These are phyloP conservation scores for Ceratocystis diversiconidia DNA, from an alignment of 2,329 filamentous ascomycete species.

Conservation along the genomic window DNA sequence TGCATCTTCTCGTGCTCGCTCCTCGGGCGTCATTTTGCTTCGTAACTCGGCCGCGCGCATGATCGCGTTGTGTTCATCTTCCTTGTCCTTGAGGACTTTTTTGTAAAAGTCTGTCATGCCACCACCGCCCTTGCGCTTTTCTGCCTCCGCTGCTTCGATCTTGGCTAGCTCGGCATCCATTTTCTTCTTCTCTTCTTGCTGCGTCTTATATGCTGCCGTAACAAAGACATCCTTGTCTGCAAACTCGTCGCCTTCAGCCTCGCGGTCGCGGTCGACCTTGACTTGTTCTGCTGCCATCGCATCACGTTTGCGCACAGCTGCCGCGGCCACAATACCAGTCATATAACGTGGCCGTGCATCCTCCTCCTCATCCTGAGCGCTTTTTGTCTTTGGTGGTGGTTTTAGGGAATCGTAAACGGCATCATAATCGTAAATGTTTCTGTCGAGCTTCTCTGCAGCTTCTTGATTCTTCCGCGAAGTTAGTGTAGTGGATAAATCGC, in stretches of 20 bases:
- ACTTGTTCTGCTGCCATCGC: conserved; percentile 67
- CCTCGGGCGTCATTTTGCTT: conserved; percentile 30
- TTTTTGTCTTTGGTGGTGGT: conserved; percentile 45
- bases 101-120: conserved; percentile 71
- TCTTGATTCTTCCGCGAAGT: conserved; percentile 49
- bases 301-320: conserved; percentile 64
- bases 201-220: conserved; percentile 66
- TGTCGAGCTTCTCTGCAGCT: conserved; percentile 51
- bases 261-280: conserved; percentile 61
- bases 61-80: conserved; percentile 54
- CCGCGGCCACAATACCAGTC: conserved; percentile 55
- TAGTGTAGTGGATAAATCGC: conserved; percentile 52
- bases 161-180: conserved; percentile 58
- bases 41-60: conserved; percentile 51
- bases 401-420: conserved; percentile 66
- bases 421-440: conserved; percentile 76
- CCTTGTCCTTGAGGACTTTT: conserved; percentile 55
- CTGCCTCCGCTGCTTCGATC: conserved; percentile 49
- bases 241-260: conserved; percentile 67
- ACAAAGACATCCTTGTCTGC: conserved; percentile 78
- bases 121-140: conserved; percentile 42
- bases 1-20: conserved; percentile 23
- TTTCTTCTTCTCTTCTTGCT: conserved; percentile 59
- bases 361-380: conserved; percentile 36
- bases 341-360: conserved; percentile 66